Base-by-base conservation (phyloP, 1,284 basidiomycete species). In the Cryptococcus sp. region DNA sequence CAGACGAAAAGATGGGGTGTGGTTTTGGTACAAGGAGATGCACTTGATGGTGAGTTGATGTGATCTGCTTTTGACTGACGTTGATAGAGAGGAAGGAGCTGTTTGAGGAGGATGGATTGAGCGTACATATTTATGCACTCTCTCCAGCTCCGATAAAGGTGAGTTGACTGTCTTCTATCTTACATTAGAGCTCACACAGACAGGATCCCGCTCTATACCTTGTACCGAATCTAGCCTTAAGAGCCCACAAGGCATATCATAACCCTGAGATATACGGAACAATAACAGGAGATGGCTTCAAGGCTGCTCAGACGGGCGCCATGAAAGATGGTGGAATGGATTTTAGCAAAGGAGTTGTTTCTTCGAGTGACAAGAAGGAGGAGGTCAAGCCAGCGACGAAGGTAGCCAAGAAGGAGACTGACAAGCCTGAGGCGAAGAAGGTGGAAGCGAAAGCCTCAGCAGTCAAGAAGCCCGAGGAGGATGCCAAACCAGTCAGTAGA, bases 151-250 rank as follows among this genome's bases (percentile, higher is more conserved):
- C 62, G 0, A 38, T 72, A 45, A 66, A 51, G 3, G 70, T 67
- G 46, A 58, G 68, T 23, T 23, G 23, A 44, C 5, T 36, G 31
- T n/a, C 30, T 32, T 4, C 44, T 15, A 30, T 34, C 45, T 46
- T 11, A 23, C 23, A 46, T 31, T 8, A 46, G 23, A 41, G 51
- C 53, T 59, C n/a, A 60, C 34, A 23, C 6, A 32, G n/a, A 13
- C 51, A 74, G 73, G 73, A 75, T 42, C 67, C 70, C 2, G 65
- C 65, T 0, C 62, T 66, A 45, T 67, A 68, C 45, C 59, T 75
- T 23, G 55, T 67, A 14, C 56, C 69, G 0, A 60, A 54, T 5
- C 33, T 65, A 7, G 49, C 45, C 14, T 56, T 73, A 1, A 62
- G 70, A 4, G 46, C 59, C 15, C 60, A 64, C 32, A 43, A 56